Evolutionary conservation across 208 protist genomes (phyloP).

Genomic region (Acanthamoeba rhysodes): DNA sequence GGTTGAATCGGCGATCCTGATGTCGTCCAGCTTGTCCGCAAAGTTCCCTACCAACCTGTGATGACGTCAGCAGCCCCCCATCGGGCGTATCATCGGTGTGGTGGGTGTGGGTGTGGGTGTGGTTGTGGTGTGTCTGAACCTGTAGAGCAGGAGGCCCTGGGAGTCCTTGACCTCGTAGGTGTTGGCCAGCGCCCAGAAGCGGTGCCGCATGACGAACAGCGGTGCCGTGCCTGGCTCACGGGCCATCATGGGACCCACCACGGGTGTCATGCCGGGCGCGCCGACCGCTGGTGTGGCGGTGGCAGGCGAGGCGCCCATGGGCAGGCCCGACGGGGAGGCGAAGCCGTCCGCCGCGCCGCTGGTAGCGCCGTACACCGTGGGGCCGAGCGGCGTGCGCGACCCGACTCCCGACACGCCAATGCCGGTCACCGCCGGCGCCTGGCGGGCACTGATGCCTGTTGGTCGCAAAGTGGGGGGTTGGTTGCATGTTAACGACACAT

Average conservation of each 20-base stretch:
- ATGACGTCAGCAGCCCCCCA: no score
- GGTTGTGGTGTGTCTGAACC: background rate
- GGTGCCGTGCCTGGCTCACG: background rate
- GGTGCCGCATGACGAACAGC: background rate
- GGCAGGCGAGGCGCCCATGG: background rate
- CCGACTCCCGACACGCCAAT: background rate
- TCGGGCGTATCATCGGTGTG: no score
- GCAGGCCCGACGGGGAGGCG: background rate
- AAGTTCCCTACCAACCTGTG: background rate
- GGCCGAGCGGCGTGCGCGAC: background rate
- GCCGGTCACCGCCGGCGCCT: background rate
- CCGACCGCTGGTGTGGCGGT: background rate
- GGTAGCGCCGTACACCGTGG: no score
- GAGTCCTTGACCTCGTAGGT: conserved; percentile 11
- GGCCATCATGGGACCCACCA: background rate
- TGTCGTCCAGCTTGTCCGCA: background rate
- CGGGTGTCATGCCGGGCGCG: background rate
- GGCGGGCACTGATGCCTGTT: background rate
- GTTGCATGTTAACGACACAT: no score
- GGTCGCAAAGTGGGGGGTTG: no score
- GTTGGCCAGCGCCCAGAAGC: background rate
- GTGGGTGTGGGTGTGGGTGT: no score
- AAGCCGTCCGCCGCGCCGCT: background rate
- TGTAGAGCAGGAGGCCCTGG: background rate
- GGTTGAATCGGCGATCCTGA: background rate